Base-by-base conservation (phyloP, 257 asterid species). In the Przewalskia tangutica region DNA sequence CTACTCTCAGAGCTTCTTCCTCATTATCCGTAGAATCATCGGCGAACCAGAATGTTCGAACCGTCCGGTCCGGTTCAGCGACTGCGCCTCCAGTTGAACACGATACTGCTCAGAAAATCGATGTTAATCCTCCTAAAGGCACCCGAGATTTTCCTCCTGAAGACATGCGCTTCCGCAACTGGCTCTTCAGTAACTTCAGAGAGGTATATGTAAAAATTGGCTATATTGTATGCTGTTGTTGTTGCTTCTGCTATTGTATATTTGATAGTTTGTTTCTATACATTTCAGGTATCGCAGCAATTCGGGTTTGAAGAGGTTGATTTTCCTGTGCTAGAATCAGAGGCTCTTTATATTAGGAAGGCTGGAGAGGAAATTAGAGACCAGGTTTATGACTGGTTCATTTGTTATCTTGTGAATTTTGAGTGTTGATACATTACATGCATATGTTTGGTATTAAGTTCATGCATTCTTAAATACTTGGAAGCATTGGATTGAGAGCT, bases 361-460 rank as follows among this genome's bases (percentile, higher is more conserved):
- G 99, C 97, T 87, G 99, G 99, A 80, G 99, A 96, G 89, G 97
- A 96, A 88, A 96, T 96, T 32, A 92, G 90, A 84, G 98, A 94
- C 85, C 98, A 96, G 98, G 98, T 93, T 87, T 83, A 76, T 86
- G 16, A 5, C 59, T 65, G 60, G 12, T 75, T 27, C 9, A 12
- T 73, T 12, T 73, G 79, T 48, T 73, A 0, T 73, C 44, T 73
- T 23, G 14, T 48, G 6, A 71, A 46, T 71, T 56, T 56, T 17
- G 1, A 55, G 5, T 55, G 36, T 65, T 65, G 51, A 66, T 13
- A 38, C 51, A 40, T 51, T 17, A 5, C 27, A 66, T 7, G 76
- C 27, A 16, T 66, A 66, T 66, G 14, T 38, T 66, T 71, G 78
- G 18, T 71, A 34, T 3, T 12, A 6, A 6, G 23, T 65, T 36